Evolutionary conservation across 1,139 yeast genomes (phyloP).

Genomic region (Wickerhamomyces sp.): DNA sequence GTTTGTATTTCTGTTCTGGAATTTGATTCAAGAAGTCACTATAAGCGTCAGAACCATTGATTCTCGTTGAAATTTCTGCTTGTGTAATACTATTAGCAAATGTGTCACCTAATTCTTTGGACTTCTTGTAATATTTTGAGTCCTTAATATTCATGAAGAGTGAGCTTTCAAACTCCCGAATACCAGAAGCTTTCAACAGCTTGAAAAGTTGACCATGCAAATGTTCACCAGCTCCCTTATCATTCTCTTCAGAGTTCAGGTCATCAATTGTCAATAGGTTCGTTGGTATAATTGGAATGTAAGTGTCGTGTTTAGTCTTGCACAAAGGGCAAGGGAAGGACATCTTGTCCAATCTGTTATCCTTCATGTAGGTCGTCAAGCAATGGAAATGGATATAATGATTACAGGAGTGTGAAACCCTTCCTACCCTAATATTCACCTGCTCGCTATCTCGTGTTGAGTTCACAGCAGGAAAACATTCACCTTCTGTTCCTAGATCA

Average conservation of each 20-base stretch:
- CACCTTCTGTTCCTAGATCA: slow-evolving; percentile 10
- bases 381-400: slow-evolving; percentile 66
- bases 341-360: slow-evolving; percentile 24
- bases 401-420: slow-evolving; percentile 56
- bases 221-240: not conserved
- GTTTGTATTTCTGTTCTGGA: slow-evolving; percentile 34
- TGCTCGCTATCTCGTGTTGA: not conserved
- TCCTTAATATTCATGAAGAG: not conserved
- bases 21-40: slow-evolving; percentile 31
- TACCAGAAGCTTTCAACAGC: not conserved
- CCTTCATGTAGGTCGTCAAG: slow-evolving; percentile 33
- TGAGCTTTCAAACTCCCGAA: not conserved
- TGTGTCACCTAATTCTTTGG: not conserved
- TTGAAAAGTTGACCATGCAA: not conserved
- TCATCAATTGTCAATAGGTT: not conserved
- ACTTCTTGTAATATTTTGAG: not conserved
- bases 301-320: slow-evolving; percentile 38
- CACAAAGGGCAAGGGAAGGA: slow-evolving; percentile 60
- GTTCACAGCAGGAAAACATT: slow-evolving; percentile 4
- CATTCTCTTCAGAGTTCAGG: not conserved
- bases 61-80: slow-evolving; percentile 47
- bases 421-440: slow-evolving; percentile 18
- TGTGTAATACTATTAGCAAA: slow-evolving; percentile 39
- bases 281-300: slow-evolving; percentile 9
- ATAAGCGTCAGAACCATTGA: slow-evolving; percentile 32